phyloP scores from a whole-genome alignment of 306 rosid genomes.

The Fragaria nilgerrensis region DNA sequence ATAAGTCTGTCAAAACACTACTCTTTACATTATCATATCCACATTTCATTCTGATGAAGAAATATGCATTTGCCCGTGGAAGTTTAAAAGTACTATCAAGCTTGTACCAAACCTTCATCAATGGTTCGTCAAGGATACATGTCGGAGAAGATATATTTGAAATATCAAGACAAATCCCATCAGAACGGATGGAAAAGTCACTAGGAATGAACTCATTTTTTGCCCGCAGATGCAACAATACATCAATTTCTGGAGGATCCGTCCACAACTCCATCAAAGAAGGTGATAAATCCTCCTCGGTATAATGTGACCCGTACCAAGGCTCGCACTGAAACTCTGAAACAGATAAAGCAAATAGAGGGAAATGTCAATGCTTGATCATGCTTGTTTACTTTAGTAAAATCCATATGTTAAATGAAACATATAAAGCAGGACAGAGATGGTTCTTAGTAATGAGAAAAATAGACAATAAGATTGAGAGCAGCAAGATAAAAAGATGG shows the following conservation, averaged over 20 bases:
- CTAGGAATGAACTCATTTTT: slow-evolving; percentile 90
- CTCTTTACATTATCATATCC: slow-evolving; percentile 56
- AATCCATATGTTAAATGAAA: slow-evolving; percentile 2
- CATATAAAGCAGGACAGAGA: neutral
- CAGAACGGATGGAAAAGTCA: slow-evolving; percentile 73
- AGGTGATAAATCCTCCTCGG: slow-evolving; percentile 69
- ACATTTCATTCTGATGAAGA: slow-evolving; percentile 85
- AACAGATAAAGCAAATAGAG: neutral
- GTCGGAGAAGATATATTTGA: slow-evolving; percentile 50
- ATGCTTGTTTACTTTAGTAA: slow-evolving; percentile 10
- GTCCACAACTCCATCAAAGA: slow-evolving; percentile 72
- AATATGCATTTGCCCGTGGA: slow-evolving; percentile 88
- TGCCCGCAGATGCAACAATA: slow-evolving; percentile 70
- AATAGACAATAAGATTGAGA: neutral
- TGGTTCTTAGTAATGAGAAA: neutral
- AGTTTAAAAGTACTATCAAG: slow-evolving; percentile 66
- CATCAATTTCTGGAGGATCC: slow-evolving; percentile 74
- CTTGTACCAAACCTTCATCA: slow-evolving; percentile 92
- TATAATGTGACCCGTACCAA: slow-evolving; percentile 83
- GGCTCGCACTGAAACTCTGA: slow-evolving; percentile 73
- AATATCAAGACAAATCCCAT: slow-evolving; percentile 27
- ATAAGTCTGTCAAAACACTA: slow-evolving; percentile 67
- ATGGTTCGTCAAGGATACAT: slow-evolving; percentile 78
- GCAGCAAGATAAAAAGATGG: neutral
- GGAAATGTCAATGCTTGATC: slow-evolving; percentile 10